phyloP scores from a whole-genome alignment of 176 grass and related monocot genomes.

The Musa beccarii region DNA sequence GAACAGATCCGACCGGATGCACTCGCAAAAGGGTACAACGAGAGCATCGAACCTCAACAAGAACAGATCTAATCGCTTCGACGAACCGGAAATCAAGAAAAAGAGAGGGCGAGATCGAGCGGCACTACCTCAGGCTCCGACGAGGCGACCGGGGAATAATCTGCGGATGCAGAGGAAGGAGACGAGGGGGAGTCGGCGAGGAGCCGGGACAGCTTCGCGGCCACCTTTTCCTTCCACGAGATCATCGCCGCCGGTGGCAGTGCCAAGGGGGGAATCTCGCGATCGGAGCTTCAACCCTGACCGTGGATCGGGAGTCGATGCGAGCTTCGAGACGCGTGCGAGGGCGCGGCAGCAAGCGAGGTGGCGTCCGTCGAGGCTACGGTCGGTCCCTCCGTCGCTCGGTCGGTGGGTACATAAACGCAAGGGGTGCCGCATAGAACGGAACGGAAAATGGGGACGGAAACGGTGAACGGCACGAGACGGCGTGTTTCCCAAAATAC shows the following conservation, averaged over 20 bases:
- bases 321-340: not conserved
- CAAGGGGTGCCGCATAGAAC: too few relatives aligned
- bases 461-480: too few relatives aligned
- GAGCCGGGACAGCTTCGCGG: constrained; percentile 28
- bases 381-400: not conserved
- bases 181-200: constrained; percentile 6
- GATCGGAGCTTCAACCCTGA: not conserved
- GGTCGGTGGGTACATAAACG: too few relatives aligned
- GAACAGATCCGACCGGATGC: too few relatives aligned
- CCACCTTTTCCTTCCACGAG: constrained; percentile 50
- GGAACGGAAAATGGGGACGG: too few relatives aligned
- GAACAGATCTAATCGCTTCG: not conserved
- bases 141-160: not conserved
- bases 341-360: not conserved
- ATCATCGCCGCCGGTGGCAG: constrained; percentile 20
- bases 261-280: not conserved
- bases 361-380: not conserved
- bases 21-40: too few relatives aligned
- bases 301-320: not conserved
- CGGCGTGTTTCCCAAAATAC: too few relatives aligned
- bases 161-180: not conserved
- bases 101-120: not conserved
- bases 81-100: not conserved
- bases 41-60: not conserved
- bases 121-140: constrained; percentile 5